phyloP scores from a whole-genome alignment of 2,329 filamentous ascomycete genomes.

The Monosporascus ibericus region DNA sequence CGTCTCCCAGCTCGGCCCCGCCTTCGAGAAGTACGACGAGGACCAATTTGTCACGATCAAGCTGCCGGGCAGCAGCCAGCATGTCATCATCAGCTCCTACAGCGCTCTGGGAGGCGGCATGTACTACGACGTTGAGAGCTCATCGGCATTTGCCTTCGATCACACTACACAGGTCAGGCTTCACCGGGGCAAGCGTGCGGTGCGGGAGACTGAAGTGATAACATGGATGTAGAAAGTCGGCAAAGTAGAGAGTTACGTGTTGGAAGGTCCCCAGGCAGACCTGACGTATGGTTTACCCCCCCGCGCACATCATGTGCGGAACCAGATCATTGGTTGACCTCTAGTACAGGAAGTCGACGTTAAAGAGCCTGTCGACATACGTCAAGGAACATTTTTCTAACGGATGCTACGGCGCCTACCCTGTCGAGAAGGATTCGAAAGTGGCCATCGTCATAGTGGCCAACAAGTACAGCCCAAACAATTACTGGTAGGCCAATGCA shows the following conservation, averaged over 20 bases:
- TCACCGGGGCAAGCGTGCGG: too few relatives aligned
- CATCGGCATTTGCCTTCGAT: conserved; percentile 83
- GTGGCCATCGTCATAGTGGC: conserved; percentile 81
- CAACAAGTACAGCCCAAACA: conserved; percentile 96
- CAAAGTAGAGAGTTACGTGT: conserved; percentile 67
- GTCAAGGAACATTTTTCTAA: conserved; percentile 84
- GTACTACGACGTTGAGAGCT: conserved; percentile 87
- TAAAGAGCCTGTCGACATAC: conserved; percentile 71
- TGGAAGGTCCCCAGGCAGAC: conserved; percentile 72
- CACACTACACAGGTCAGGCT: conserved; percentile 64
- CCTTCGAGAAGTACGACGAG: conserved; percentile 94
- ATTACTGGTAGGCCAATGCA: conserved; percentile 69
- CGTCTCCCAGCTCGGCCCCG: conserved; percentile 67
- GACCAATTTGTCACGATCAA: conserved; percentile 86
- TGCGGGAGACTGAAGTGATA: conserved; percentile 6
- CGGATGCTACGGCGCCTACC: conserved; percentile 76
- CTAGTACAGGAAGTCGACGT: conserved; percentile 64
- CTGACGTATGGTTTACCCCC: conserved; percentile 58
- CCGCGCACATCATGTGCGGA: background rate
- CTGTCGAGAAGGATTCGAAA: conserved; percentile 66
- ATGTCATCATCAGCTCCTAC: conserved; percentile 81
- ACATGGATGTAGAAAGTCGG: conserved; percentile 63
- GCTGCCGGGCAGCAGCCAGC: conserved; percentile 76
- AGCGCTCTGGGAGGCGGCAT: conserved; percentile 74
- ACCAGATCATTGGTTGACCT: conserved; percentile 12